Percentiles rank a stretch among this genome's conserved stretches.
phyloP scores from a whole-genome alignment of 164 flowering plant species.

The Annona squamosa region DNA sequence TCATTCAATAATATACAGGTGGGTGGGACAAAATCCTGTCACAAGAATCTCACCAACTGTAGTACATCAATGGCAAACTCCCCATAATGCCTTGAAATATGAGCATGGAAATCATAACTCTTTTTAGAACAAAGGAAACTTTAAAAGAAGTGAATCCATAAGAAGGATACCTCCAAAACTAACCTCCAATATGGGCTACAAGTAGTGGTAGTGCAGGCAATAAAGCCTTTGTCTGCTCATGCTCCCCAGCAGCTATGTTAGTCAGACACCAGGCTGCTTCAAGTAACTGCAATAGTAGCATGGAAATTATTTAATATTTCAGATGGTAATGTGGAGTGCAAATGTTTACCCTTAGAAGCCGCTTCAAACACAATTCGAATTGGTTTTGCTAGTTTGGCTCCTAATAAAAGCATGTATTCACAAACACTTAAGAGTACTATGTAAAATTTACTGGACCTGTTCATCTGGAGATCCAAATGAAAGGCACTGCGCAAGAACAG shows the following conservation, averaged over 20 bases:
- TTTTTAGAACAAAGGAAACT: background rate
- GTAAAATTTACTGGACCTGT: constrained; percentile 45
- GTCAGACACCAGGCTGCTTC: constrained; percentile 99
- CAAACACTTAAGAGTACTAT: no score
- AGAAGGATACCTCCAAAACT: constrained; percentile 3
- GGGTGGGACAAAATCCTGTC: no score
- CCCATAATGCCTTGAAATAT: background rate
- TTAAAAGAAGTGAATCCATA: background rate
- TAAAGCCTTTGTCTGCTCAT: constrained; percentile 84
- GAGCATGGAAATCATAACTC: background rate
- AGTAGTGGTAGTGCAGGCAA: constrained; percentile 91
- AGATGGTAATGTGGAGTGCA: background rate
- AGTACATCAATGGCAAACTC: background rate
- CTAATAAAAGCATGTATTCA: background rate
- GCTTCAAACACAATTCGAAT: background rate
- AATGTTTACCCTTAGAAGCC: background rate
- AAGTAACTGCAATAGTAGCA: constrained; percentile 52
- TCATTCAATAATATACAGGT: no score
- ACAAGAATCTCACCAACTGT: no score
- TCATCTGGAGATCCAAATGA: constrained; percentile 98
- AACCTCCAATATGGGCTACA: constrained; percentile 96
- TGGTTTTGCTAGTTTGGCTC: background rate
- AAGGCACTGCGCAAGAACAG: constrained; percentile 82
- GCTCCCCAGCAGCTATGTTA: constrained; percentile 92
- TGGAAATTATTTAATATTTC: background rate